Percentiles rank a stretch among this genome's conserved stretches.
Evolutionary conservation across 768 basidiomycete species (phyloP).

Genomic region (Suillus cothurnatus): DNA sequence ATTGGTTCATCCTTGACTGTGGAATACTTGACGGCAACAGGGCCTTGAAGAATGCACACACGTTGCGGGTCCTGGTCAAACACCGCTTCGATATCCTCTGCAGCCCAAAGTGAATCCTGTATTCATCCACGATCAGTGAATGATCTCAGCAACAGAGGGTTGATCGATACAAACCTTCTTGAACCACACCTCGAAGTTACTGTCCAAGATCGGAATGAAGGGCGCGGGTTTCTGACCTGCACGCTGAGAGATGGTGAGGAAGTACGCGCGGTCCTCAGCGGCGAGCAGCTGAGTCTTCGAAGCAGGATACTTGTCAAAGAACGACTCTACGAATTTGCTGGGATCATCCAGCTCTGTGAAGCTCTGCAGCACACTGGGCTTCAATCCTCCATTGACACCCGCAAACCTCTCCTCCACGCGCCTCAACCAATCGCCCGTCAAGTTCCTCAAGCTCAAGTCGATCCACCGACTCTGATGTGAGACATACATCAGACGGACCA

Average conservation of each 20-base stretch:
- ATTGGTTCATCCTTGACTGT: conserved; percentile 91
- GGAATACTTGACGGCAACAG: conserved; percentile 90
- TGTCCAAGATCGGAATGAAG: conserved; percentile 95
- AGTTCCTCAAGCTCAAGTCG: conserved; percentile 86
- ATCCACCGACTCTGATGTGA: conserved; percentile 92
- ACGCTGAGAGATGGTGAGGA: conserved; percentile 93
- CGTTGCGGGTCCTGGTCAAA: conserved; percentile 99
- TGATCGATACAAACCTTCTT: conserved; percentile 74
- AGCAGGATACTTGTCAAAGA: conserved; percentile 84
- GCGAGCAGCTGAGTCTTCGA: conserved; percentile 87
- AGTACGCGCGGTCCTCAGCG: conserved; percentile 92
- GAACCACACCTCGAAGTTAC: conserved; percentile 97
- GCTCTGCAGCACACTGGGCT: conserved; percentile 85
- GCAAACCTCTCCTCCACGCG: conserved; percentile 96
- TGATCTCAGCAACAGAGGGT: not conserved
- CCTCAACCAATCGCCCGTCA: conserved; percentile 96
- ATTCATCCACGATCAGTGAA: conserved; percentile 14
- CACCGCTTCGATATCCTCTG: conserved; percentile 97
- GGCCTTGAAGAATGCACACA: conserved; percentile 96
- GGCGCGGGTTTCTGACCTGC: conserved; percentile 98
- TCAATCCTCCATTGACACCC: conserved; percentile 79
- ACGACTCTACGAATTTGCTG: conserved; percentile 68
- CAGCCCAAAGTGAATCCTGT: conserved; percentile 95
- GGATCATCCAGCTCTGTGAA: conserved; percentile 86
- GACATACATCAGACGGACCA: conserved; percentile 95